Evolutionary conservation across 2,329 filamentous ascomycete genomes (phyloP).

Genomic region (Lachnellula arida): DNA sequence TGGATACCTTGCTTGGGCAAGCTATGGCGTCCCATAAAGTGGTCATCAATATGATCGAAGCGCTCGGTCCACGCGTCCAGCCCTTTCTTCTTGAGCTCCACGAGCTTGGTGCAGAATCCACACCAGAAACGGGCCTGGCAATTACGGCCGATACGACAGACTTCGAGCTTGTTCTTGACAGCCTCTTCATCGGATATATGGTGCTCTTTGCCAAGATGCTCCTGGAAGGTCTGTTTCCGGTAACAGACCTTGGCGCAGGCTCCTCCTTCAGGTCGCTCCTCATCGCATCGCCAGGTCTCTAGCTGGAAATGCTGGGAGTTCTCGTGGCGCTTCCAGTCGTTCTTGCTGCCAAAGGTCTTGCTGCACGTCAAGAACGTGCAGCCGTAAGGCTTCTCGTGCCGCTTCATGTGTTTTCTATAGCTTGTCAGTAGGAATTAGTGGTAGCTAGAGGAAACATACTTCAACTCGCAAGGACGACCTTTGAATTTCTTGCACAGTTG

Average conservation of each 20-base stretch:
- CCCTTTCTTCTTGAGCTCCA: conserved; percentile 43
- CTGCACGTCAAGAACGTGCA: conserved; percentile 69
- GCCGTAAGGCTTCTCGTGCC: conserved; percentile 75
- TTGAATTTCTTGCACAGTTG: conserved; percentile 43
- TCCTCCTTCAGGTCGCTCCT: conserved; percentile 30
- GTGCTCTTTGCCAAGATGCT: conserved; percentile 49
- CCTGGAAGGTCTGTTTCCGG: conserved; percentile 52
- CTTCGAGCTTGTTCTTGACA: conserved; percentile 42
- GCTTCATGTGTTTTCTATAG: conserved; percentile 73
- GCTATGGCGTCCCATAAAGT: conserved; percentile 53
- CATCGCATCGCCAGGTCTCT: conserved; percentile 68
- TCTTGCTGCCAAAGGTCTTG: conserved; percentile 83
- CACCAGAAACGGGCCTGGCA: conserved; percentile 74
- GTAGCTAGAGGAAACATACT: conserved; percentile 37
- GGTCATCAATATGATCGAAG: conserved; percentile 71
- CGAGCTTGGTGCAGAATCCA: conserved; percentile 65
- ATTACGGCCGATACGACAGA: conserved; percentile 59
- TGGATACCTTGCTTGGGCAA: conserved; percentile 41
- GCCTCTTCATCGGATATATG: conserved; percentile 26
- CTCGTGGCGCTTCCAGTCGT: conserved; percentile 92
- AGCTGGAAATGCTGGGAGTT: conserved; percentile 69
- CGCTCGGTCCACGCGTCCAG: conserved; percentile 55
- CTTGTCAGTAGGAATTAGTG: conserved; percentile 8
- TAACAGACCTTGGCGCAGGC: conserved; percentile 56
- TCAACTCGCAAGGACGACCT: conserved; percentile 50